These are phyloP conservation scores for Suhomyces tanzawaensis DNA, from an alignment of 805 yeast genomes.

Conservation along the genomic window DNA sequence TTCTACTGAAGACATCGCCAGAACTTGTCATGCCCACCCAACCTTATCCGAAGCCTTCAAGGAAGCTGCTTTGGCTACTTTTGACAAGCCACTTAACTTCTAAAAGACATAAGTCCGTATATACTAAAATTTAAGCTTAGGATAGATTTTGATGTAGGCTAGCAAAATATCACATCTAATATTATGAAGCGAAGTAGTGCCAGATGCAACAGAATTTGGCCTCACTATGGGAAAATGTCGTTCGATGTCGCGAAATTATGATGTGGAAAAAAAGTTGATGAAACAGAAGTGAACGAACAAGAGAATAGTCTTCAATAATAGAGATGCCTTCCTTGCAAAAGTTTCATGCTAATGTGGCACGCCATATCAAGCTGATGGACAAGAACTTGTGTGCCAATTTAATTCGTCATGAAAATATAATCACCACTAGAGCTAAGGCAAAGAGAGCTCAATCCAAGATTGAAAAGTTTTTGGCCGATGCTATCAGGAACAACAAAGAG, in stretches of 20 bases:
- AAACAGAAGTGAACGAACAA: conserved; percentile 1
- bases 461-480: conserved; percentile 35
- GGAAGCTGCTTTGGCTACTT: conserved; percentile 94
- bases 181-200: too few species aligned
- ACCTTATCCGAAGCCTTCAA: conserved; percentile 96
- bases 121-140: neutral
- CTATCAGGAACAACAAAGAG: conserved; percentile 26
- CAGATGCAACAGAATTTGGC: too few species aligned
- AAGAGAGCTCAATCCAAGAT: conserved; percentile 42
- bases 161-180: neutral
- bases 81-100: conserved; percentile 87
- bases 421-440: conserved; percentile 44
- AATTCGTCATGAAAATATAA: conserved; percentile 43
- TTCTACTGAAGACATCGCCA: conserved; percentile 93
- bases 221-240: conserved; percentile 3
- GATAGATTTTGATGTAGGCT: neutral
- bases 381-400: conserved; percentile 43
- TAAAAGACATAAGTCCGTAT: conserved; percentile 25
- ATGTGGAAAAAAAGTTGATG: neutral
- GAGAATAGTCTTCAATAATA: neutral
- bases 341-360: conserved; percentile 41
- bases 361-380: conserved; percentile 44
- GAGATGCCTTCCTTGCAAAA: conserved; percentile 42
- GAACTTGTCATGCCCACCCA: conserved; percentile 99
- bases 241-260: neutral